Conservation (phyloP, 2,329 filamentous ascomycete species). For the Amesomyces nigricolor region DNA sequence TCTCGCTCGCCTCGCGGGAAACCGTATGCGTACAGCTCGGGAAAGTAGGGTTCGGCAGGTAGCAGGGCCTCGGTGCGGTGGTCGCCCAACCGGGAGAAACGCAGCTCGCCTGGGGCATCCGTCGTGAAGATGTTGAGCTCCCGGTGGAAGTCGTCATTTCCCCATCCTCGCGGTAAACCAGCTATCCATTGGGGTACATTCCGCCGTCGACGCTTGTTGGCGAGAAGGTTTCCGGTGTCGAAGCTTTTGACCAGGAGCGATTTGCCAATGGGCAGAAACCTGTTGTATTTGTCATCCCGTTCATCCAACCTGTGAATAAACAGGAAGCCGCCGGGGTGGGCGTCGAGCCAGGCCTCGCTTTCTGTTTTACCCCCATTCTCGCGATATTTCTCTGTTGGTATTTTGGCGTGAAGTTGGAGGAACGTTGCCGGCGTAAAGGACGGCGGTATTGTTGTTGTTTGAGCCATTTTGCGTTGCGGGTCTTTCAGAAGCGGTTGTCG, state of each 20-base stretch:
- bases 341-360: conserved; percentile 4
- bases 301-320: conserved; percentile 2
- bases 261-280: background rate
- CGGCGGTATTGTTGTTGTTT: background rate
- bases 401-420: conserved; percentile 1
- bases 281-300: background rate
- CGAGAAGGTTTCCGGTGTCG: conserved; percentile 6
- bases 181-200: background rate
- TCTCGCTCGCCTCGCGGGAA: background rate
- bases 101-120: conserved; percentile 7
- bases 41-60: conserved; percentile 12
- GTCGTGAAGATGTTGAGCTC: accelerated
- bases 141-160: background rate
- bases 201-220: conserved; percentile 8
- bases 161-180: too few species aligned
- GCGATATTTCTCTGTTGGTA: background rate
- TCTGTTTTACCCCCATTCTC: background rate
- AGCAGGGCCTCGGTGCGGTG: background rate
- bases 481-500: background rate
- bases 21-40: conserved; percentile 11
- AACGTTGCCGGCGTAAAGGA: background rate
- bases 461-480: background rate
- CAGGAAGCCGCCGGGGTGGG: conserved; percentile 5
- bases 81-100: conserved; percentile 12
- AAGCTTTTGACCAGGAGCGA: conserved; percentile 8